phyloP scores from a whole-genome alignment of 2,329 filamentous ascomycete species.

The Metarhizium guizhouense region DNA sequence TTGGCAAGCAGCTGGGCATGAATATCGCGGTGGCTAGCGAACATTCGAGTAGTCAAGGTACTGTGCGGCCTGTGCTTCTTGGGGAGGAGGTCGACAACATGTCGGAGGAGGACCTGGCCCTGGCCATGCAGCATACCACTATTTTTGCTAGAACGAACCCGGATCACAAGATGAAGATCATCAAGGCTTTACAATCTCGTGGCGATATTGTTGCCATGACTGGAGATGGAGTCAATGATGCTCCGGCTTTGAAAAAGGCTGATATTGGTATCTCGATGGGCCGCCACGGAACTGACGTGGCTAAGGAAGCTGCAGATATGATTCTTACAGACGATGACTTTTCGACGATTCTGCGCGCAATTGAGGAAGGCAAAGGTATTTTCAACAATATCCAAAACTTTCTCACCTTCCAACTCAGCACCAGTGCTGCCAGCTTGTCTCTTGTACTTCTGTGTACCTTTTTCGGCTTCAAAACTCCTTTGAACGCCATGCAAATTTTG shows the following conservation, averaged over 20 bases:
- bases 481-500: constrained; percentile 99
- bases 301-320: constrained; percentile 94
- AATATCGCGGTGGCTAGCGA: constrained; percentile 52
- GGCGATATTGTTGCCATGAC: constrained; percentile 99
- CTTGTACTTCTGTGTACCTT: constrained; percentile 89
- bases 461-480: constrained; percentile 85
- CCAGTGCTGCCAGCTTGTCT: constrained; percentile 85
- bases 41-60: constrained; percentile 44
- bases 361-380: constrained; percentile 97
- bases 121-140: constrained; percentile 78
- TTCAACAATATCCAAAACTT: constrained; percentile 99
- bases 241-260: constrained; percentile 89
- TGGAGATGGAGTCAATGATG: constrained; percentile 95
- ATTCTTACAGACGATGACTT: constrained; percentile 86
- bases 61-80: constrained; percentile 64
- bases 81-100: constrained; percentile 92
- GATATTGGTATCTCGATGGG: constrained; percentile 99
- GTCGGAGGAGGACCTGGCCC: constrained; percentile 74
- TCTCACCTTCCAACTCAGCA: constrained; percentile 95
- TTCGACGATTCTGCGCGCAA: constrained; percentile 84
- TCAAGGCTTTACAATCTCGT: constrained; percentile 79
- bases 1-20: constrained; percentile 94
- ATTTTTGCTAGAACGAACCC: constrained; percentile 96
- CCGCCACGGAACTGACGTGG: constrained; percentile 86
- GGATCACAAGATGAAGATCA: constrained; percentile 97